Evolutionary conservation across 176 grass and related monocot genomes (phyloP), one percentile per base, ranked within the genome.

Genomic region (Musa beccarii): DNA sequence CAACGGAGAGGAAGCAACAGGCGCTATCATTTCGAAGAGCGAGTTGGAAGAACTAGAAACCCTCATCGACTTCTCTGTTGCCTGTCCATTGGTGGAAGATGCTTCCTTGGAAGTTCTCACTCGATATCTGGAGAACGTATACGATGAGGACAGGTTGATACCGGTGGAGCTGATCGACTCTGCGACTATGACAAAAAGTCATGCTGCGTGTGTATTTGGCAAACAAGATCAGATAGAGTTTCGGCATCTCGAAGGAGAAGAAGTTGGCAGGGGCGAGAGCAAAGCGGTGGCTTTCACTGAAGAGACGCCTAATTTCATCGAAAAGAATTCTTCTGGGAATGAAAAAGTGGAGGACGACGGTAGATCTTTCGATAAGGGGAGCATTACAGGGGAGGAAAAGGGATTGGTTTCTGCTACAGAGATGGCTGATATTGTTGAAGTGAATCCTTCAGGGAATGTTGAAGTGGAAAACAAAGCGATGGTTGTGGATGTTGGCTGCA

Each of bases 11-110:
- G 13, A 69, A 25, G 55, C 65, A 13, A 11, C 25, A 49, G 9
- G 2, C 8, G 25, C 28, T 79, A 7, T 79, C 19, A 17, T 63
- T 59, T 23, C 65, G 43, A 52, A 76, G 15, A 51, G 29, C 63
- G 16, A 49, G 49, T 52, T 23, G 16, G 72, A 63, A 23, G 49
- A 62, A 68, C 49, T 52, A 29, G 55, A 28, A 78, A 78, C 84
- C 66, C 71, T 88, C 21, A 82, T 94, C 52, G 84, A 86, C 69
- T 78, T 99, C 51, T 79, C 83, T 21, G 88, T 89, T 14, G 76
- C 80, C 80, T 78, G 79, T 54, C 77, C 77, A 54, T 63, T 62
- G 71, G 68, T 78, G 26, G 73, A 72, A 21, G 85, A 79, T 69
- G 78, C 85, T 73, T 82, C 88, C 8, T 51, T 79, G 20, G 59